Evolutionary conservation across 2,329 filamentous ascomycete species (phyloP).

Genomic region (Lomentospora prolificans): DNA sequence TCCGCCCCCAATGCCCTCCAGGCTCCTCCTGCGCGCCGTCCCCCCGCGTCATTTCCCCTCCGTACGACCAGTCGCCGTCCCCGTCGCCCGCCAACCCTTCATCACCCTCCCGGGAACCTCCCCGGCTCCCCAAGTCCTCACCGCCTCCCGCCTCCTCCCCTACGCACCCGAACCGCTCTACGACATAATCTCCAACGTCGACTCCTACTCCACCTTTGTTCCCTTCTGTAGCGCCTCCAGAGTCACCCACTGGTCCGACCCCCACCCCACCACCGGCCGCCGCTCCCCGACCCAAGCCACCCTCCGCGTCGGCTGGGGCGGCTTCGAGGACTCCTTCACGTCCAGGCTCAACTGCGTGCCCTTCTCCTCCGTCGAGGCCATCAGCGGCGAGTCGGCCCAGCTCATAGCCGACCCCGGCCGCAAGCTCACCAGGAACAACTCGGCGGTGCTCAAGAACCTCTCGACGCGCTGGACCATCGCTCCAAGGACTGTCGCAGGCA

Average conservation of each 20-base stretch:
- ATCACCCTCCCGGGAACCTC: conserved; percentile 20
- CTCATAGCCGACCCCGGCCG: conserved; percentile 21
- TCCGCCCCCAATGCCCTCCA: not conserved
- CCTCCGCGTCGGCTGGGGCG: conserved; percentile 77
- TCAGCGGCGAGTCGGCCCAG: conserved; percentile 50
- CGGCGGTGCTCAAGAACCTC: conserved; percentile 55
- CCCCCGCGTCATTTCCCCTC: conserved; percentile 1
- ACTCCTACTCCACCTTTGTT: conserved; percentile 77
- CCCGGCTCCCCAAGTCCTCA: conserved; percentile 49
- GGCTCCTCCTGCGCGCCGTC: conserved; percentile 1
- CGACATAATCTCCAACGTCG: conserved; percentile 77
- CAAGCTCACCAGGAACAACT: conserved; percentile 14
- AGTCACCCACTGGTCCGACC: conserved; percentile 58
- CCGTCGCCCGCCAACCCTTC: conserved; percentile 29
- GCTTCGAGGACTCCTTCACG: conserved; percentile 74
- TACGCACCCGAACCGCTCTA: conserved; percentile 66
- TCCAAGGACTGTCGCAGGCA: conserved; percentile 19
- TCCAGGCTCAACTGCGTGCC: conserved; percentile 71
- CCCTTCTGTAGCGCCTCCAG: conserved; percentile 74
- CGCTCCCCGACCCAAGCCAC: conserved; percentile 65
- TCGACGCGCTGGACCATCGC: conserved; percentile 60
- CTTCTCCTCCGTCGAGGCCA: conserved; percentile 63
- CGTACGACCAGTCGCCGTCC: no score
- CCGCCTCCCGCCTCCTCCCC: conserved; percentile 65
- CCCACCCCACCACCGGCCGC: conserved; percentile 27